These are phyloP conservation scores for Dujonia santamariae DNA, from an alignment of 1,139 yeast species.

Conservation along the genomic window DNA sequence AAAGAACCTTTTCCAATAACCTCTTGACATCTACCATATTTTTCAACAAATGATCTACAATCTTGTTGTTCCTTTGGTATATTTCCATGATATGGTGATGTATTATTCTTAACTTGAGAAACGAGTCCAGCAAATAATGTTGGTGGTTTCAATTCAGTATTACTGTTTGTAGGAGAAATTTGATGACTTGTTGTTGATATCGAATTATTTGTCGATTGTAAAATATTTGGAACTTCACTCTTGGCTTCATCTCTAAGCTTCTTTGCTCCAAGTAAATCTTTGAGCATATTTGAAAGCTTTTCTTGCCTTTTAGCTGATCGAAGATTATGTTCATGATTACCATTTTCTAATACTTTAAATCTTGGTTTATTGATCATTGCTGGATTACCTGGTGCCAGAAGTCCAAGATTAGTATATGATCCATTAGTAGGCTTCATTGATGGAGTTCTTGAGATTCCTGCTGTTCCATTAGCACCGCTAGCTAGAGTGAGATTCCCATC, in stretches of 20 bases:
- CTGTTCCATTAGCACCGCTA: too few species aligned
- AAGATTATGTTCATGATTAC: conserved; percentile 76
- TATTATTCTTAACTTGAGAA: conserved; percentile 53
- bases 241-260: conserved; percentile 79
- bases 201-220: too few species aligned
- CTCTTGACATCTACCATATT: conserved; percentile 50
- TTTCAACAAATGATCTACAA: conserved; percentile 44
- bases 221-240: conserved; percentile 75
- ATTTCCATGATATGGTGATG: conserved; percentile 23
- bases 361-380: conserved; percentile 30
- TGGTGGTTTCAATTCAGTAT: too few species aligned
- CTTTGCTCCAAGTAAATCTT: conserved; percentile 79
- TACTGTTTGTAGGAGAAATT: too few species aligned
- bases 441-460: too few species aligned
- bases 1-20: conserved; percentile 48
- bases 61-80: conserved; percentile 19
- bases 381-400: conserved; percentile 1
- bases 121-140: conserved; percentile 80
- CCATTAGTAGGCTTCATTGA: too few species aligned
- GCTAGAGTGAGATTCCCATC: too few species aligned
- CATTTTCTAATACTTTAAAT: conserved; percentile 57
- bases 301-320: conserved; percentile 83
- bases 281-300: conserved; percentile 80
- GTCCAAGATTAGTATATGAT: neutral
- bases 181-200: conserved; percentile 7